phyloP scores from a whole-genome alignment of 1,284 basidiomycete species.

The Leccinum proliferum region DNA sequence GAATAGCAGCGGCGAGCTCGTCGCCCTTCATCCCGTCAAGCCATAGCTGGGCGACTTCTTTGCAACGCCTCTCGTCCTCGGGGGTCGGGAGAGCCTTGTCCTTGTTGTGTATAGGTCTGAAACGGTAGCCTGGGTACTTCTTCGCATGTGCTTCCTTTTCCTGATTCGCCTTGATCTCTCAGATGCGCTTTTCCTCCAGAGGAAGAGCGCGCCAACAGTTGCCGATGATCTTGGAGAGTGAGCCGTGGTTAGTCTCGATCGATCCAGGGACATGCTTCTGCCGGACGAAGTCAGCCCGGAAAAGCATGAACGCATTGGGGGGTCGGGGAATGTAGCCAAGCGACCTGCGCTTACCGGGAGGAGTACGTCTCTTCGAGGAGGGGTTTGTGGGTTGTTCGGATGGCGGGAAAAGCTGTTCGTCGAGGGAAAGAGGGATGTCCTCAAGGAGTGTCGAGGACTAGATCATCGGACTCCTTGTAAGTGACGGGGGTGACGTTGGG shows the following conservation, averaged over 20 bases:
- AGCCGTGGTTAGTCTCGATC: conserved; percentile 81
- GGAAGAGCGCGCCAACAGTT: conserved; percentile 61
- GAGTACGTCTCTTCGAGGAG: conserved; percentile 38
- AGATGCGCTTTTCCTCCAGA: conserved; percentile 35
- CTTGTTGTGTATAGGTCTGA: conserved; percentile 59
- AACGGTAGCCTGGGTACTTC: conserved; percentile 65
- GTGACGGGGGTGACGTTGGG: conserved; percentile 67
- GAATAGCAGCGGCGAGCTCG: conserved; percentile 60
- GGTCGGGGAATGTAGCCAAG: conserved; percentile 82
- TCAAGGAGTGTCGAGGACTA: conserved; percentile 28
- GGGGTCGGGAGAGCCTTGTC: conserved; percentile 31
- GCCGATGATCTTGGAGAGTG: conserved; percentile 68
- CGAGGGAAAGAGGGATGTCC: conserved; percentile 4
- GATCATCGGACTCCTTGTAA: conserved; percentile 45
- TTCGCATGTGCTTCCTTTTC: conserved; percentile 63
- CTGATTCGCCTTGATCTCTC: conserved; percentile 53
- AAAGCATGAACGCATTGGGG: conserved; percentile 92
- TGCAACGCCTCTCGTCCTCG: conserved; percentile 49
- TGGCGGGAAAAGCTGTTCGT: conserved; percentile 35
- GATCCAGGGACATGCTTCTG: conserved; percentile 77
- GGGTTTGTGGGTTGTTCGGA: conserved; percentile 33
- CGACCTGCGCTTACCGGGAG: conserved; percentile 54
- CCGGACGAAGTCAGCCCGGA: conserved; percentile 82
- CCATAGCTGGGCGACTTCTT: conserved; percentile 57
- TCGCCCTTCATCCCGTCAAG: conserved; percentile 56